Evolutionary conservation across 164 flowering plant species (phyloP).

Genomic region (Kingdonia uniflora): DNA sequence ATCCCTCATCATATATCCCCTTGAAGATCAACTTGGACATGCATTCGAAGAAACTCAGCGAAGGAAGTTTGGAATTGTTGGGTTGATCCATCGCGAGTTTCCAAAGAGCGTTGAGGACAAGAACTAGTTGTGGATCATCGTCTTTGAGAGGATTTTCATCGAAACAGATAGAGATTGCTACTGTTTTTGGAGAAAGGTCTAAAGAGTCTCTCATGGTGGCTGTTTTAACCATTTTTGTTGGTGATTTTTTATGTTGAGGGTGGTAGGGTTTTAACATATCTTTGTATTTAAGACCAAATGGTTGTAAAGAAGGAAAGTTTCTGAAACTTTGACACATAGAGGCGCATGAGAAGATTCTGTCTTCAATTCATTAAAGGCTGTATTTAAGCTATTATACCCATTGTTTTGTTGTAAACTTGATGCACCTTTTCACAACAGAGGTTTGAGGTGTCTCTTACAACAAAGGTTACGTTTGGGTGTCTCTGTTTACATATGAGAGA

Average conservation of each 20-base stretch:
- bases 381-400: too few relatives aligned
- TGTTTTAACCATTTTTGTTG: not conserved
- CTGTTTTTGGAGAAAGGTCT: constrained; percentile 29
- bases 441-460: too few relatives aligned
- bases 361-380: too few relatives aligned
- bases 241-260: constrained; percentile 8
- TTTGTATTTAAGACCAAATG: too few relatives aligned
- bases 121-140: constrained; percentile 48
- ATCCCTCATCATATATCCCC: constrained; percentile 31
- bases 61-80: constrained; percentile 52
- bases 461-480: too few relatives aligned
- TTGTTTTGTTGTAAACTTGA: too few relatives aligned
- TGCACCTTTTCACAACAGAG: too few relatives aligned
- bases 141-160: constrained; percentile 28
- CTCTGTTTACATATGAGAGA: too few relatives aligned
- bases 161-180: constrained; percentile 36
- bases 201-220: constrained; percentile 44
- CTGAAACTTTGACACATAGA: constrained; percentile 15
- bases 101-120: constrained; percentile 63
- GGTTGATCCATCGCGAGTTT: constrained; percentile 79
- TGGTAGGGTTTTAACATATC: not conserved
- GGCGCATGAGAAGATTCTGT: constrained; percentile 17
- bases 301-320: too few relatives aligned
- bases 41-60: constrained; percentile 62
- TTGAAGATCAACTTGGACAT: constrained; percentile 42